Base-by-base conservation (phyloP, 371 early-diverging fungal species). In the Mucor velutinosus region DNA sequence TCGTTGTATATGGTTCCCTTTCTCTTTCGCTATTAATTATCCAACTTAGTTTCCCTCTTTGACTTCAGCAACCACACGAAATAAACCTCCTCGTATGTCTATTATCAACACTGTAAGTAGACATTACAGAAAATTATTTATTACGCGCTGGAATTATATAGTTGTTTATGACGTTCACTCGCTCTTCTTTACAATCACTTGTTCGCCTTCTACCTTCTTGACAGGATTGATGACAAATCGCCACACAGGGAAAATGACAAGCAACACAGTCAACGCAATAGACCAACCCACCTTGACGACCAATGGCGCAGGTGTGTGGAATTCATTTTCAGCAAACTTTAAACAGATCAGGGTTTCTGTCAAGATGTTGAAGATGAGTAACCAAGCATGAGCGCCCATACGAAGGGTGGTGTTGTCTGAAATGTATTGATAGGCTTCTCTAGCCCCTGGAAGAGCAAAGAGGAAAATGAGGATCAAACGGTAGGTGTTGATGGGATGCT, bases 401-500 rank as follows among this genome's bases (percentile, higher is more conserved):
- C 93, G 89, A 62, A 90, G 87, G 62, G 90, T 89, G 62, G 82
- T 83, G 17, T 83, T 84, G 69, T 95, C 95, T 5, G 88, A 83
- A 62, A 96, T 76, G 78, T 91, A 97, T 75, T 95, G 95, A 75
- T 97, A 97, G 23, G 89, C 90, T 70, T 98, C 98, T 55, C 97
- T 87, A 5, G 88, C 87, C 7, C 94, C 96, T 6, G 97, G 95
- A 61, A 95, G 74, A 15, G 93, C 91, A 76, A 93, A 89, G 67
- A 97, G 81, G 74, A 96, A 95, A 68, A 92, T 81, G 39, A 92
- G 80, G 19, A 91, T 81, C 58, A 97, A 82, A 7, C 98, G 91
- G 37, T 84, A 85, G 6, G 91, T 85, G 64, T 96, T 95, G 57
- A 97, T 71, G 58, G 84, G 83, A 78, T 97, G 94, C 61, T 91